Conservation (phyloP, 192 early-diverging fungal genomes). For the Paraglomus brasilianum region DNA sequence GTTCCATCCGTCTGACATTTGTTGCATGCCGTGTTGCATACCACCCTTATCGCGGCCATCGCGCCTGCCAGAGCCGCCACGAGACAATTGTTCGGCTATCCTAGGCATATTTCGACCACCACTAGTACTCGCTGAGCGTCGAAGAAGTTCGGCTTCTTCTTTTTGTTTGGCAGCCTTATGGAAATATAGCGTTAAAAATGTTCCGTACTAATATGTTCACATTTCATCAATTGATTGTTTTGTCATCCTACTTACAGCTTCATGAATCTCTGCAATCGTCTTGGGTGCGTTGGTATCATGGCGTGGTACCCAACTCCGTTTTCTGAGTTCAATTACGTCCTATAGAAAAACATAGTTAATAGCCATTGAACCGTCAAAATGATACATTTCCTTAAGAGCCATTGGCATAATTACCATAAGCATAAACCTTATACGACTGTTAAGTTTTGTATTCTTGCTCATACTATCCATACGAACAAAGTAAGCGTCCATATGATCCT, state of each 20-base stretch:
- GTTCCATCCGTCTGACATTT: slow-evolving; percentile 69
- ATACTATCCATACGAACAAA: slow-evolving; percentile 83
- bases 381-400: no score
- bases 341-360: slow-evolving; percentile 19
- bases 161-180: slow-evolving; percentile 58
- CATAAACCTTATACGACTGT: slow-evolving; percentile 93
- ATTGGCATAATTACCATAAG: slow-evolving; percentile 45
- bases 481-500: slow-evolving; percentile 76
- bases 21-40: slow-evolving; percentile 39
- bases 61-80: slow-evolving; percentile 59
- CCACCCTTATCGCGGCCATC: slow-evolving; percentile 43
- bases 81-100: slow-evolving; percentile 58
- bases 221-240: no score
- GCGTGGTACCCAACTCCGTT: slow-evolving; percentile 73
- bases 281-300: slow-evolving; percentile 71
- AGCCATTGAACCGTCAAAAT: no score
- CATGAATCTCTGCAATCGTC: slow-evolving; percentile 91
- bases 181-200: neutral
- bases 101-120: slow-evolving; percentile 63
- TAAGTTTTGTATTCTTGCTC: slow-evolving; percentile 62
- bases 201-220: neutral
- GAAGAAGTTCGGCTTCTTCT: slow-evolving; percentile 70
- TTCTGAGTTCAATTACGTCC: slow-evolving; percentile 84
- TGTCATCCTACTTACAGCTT: slow-evolving; percentile 46
- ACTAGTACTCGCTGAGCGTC: slow-evolving; percentile 63